These are phyloP conservation scores for Mallotus repandus DNA, from an alignment of 441 rosid genomes.

Conservation along the genomic window DNA sequence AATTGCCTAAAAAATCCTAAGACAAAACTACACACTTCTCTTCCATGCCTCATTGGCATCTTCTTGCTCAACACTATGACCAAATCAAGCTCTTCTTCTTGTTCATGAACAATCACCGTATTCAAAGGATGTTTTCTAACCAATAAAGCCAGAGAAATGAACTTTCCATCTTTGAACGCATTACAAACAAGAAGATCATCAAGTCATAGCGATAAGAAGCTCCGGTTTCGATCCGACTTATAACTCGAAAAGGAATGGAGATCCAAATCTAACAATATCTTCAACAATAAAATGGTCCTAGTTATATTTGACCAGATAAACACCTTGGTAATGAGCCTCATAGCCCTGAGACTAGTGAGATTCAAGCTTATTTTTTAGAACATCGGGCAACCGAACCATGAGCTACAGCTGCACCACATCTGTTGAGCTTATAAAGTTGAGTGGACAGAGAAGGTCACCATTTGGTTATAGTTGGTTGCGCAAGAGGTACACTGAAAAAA, in stretches of 20 bases:
- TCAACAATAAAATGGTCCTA: constrained; percentile 87
- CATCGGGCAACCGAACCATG: constrained; percentile 71
- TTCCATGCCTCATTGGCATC: too few relatives aligned
- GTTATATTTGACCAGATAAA: constrained; percentile 92
- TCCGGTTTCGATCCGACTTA: constrained; percentile 99
- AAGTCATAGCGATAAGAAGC: constrained; percentile 89
- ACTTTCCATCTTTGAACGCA: constrained; percentile 86
- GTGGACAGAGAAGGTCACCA: constrained; percentile 83
- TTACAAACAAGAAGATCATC: constrained; percentile 78
- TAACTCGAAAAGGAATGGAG: constrained; percentile 69
- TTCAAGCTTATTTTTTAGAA: constrained; percentile 73
- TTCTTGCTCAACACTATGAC: constrained; percentile 62
- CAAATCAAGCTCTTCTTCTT: constrained; percentile 83
- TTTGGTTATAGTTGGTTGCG: constrained; percentile 26
- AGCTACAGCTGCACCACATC: constrained; percentile 97
- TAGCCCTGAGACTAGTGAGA: constrained; percentile 61
- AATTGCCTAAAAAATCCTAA: too few relatives aligned
- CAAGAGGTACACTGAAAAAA: constrained; percentile 29
- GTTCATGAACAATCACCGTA: constrained; percentile 85
- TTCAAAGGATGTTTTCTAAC: constrained; percentile 76
- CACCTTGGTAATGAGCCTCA: constrained; percentile 81
- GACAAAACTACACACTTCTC: too few relatives aligned
- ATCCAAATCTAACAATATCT: constrained; percentile 80
- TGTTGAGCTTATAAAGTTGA: constrained; percentile 63
- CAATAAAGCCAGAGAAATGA: constrained; percentile 67